Evolutionary conservation across 1,284 basidiomycete genomes (phyloP), one percentile per base, ranked within the genome.

Genomic region (Xerocomus minutiporus): DNA sequence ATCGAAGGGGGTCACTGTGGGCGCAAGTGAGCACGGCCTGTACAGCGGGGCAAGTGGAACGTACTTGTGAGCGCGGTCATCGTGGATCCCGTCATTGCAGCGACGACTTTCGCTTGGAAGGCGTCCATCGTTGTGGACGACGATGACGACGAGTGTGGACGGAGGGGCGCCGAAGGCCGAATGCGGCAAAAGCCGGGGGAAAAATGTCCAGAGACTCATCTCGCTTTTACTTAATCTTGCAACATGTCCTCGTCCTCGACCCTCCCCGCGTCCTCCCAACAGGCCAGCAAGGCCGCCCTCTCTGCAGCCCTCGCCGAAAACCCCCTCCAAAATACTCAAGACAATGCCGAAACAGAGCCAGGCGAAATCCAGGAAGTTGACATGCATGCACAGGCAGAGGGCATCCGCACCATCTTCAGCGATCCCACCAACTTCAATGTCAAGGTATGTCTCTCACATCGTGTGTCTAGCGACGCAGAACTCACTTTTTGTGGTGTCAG

Each of bases 1-100:
- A 70, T 96, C 93, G 67, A 96, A 94, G 3, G 93, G 93, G 5
- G 93, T 96, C 93, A 96, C 91, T 94, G 50, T 42, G 42, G 31
- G 40, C 41, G 3, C 7, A 5, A 49, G 53, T 63, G 48, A 56
- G 56, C n/a, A 41, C 31, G 29, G 17, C 15, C 29, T 11, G 28
- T 41, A 46, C 32, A 31, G 15, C 26, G 17, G 5, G 36, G 28
- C 28, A 25, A 44, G 9, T 5, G 20, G n/a, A 12, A 17, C 44
- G 13, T 78, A 91, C 90, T 94, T 8, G 90, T 90, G 43, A 94
- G 73, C 1, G 90, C 89, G 7, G 91, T 93, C 67, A 91, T 68
- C 23, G 86, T 83, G 7, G 92, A 88, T 36, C 91, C 92, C 20
- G 83, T 81, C 48, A 88, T 83, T 1, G 90, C 91, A 15, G 91